These are phyloP conservation scores for Pseudocercospora macadamiae DNA, from an alignment of 2,329 filamentous ascomycete genomes.

Conservation along the genomic window DNA sequence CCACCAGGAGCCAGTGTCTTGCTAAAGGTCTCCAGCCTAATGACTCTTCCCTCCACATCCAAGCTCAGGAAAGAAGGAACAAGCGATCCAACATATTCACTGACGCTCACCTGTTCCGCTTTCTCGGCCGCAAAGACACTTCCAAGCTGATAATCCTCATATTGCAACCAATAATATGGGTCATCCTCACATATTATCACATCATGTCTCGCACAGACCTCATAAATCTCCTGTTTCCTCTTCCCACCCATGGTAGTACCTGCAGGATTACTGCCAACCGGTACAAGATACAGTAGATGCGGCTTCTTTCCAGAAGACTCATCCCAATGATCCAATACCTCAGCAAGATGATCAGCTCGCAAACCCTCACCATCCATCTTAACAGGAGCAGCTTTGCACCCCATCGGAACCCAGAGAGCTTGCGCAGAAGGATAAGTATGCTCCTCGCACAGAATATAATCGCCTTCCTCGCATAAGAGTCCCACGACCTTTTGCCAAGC, in stretches of 20 bases:
- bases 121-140: background rate
- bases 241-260: constrained; percentile 3
- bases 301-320: background rate
- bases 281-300: constrained; percentile 6
- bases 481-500: constrained; percentile 9
- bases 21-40: constrained; percentile 7
- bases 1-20: constrained; percentile 10
- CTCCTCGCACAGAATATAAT: constrained; percentile 7
- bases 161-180: constrained; percentile 6
- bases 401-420: constrained; percentile 8
- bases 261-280: constrained; percentile 3
- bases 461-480: constrained; percentile 5
- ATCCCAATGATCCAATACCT: background rate
- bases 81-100: background rate
- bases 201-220: constrained; percentile 8
- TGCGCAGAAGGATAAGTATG: constrained; percentile 7
- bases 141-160: constrained; percentile 2
- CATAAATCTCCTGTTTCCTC: constrained; percentile 8
- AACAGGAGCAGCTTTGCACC: constrained; percentile 6
- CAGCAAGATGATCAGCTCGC: constrained; percentile 4
- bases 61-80: constrained; percentile 5
- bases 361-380: constrained; percentile 9
- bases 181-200: constrained; percentile 5
- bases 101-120: background rate
- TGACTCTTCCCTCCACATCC: constrained; percentile 4